Evolutionary conservation across 208 protist genomes (phyloP), one percentile per base, ranked within the genome.

Genomic region (Perkinsela sp.): DNA sequence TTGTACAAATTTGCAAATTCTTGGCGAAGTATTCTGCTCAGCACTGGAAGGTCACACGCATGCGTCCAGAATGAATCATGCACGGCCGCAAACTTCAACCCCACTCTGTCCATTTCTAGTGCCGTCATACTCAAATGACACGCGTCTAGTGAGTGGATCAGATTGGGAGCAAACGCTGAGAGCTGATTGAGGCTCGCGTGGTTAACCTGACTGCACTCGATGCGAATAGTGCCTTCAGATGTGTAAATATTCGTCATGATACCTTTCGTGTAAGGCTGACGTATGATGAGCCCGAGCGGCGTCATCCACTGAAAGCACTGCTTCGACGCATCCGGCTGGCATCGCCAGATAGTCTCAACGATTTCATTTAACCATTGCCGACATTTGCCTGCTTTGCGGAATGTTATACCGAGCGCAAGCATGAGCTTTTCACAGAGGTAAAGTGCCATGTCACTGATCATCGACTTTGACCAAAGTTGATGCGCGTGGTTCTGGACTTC

Each of bases 1-100:
- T 76, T 76, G 85, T 98, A 96, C 16, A 98, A 78, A 29, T 89
- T 79, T 1, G 97, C 83, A 74, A 98, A 98, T 73, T 95, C 78
- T 71, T 97, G 77, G 57, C 95, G 85, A 31, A 98, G 75, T 31
- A 96, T 78, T 57, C 73, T 32, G 71, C 84, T 94, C 76, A 98
- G 83, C 66, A 72, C 28, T 66, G 93, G 93, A 31, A 96, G 76
- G 66, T 92, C 80, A 29, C 79, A 83, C 1, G 95, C 91, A 77
- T 98, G 95, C 1, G 93, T 96, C 96, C 96, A 98, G 81, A 91
- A 98, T 16, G 82, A 93, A 79, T 98, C 96, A 73, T 98, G 95
- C 68, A 98, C 95, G 1, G 93, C 94, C 82, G 96, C 97, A 72
- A 90, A 89, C 30, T 77, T 87, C 6, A 92, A 76, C 0, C 83